Base-by-base conservation (phyloP, 768 basidiomycete species). In the Erythrobasidium yunnanense region DNA sequence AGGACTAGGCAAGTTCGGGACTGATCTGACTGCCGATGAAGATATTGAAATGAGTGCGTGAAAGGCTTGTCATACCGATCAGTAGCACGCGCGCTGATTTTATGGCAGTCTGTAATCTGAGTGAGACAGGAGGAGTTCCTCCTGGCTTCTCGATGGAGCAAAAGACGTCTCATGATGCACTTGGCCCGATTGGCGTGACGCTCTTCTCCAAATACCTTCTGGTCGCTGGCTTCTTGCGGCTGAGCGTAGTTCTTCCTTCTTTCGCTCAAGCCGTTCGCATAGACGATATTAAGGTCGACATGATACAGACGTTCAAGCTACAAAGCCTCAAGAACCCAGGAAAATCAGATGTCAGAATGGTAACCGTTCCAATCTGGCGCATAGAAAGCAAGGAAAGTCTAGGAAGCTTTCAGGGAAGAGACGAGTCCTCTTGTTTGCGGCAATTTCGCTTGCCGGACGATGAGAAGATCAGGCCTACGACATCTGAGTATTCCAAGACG, bases 401-500 rank as follows among this genome's bases (percentile, higher is more conserved):
- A 32, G 56, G 56, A 25, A 30, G 22, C 17, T 51, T 23, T 35
- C 29, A 4, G 4, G 22, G 25, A 2, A 49, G 60, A 32, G 45
- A 63, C 23, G 60, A 63, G 32, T 51, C 52, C 30, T 51, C 45
- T 5, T 18, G 49, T 33, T 23, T 38, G 15, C 60, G 52, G 11
- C 60, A 63, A 38, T 63, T 63, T 49, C 42, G 60, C 18, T 51
- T 63, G 18, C 29, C 46, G 27, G 60, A 63, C 25, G 60, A 63
- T 29, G 49, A 63, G 29, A 32, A 17, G n/a, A 63, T 63, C 5
- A 46, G 60, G 11, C 25, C 60, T 6, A 30, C 60, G 23, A 63
- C 60, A 7, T 50, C 46, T 2, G 46, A 49, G 4, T 33, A 49
- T 15, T 50, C 60, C 23, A 22, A 25, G 6, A 63, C 60, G 17